Evolutionary conservation across 495 filamentous ascomycete species (phyloP).

Genomic region (Achaetomiella virescens): DNA sequence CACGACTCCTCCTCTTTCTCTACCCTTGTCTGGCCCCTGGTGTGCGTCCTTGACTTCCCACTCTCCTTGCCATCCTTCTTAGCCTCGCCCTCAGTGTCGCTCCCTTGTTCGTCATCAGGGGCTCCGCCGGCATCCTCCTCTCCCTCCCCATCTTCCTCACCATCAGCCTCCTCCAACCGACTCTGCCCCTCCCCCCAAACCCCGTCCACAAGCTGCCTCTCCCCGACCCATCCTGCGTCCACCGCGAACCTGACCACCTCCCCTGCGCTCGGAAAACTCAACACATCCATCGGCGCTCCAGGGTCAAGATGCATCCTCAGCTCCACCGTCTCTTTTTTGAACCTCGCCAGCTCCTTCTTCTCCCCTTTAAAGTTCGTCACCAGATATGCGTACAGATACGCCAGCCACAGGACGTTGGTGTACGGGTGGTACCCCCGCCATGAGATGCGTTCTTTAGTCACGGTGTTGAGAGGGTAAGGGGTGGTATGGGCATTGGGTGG

Average conservation of each 20-base stretch:
- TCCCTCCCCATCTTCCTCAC: neutral
- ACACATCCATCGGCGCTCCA: constrained; percentile 28
- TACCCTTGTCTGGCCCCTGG: neutral
- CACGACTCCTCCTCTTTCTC: neutral
- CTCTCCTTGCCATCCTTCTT: neutral
- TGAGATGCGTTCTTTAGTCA: constrained; percentile 31
- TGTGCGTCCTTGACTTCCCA: neutral
- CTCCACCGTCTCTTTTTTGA: constrained; percentile 36
- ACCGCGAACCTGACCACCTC: constrained; percentile 39
- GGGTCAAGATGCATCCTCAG: constrained; percentile 39
- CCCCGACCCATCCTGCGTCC: constrained; percentile 41
- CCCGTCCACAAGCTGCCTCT: constrained; percentile 39
- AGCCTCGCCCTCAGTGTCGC: neutral
- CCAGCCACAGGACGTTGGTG: constrained; percentile 51
- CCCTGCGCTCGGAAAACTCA: constrained; percentile 37
- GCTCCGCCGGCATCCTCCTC: neutral
- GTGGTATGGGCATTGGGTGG: constrained; percentile 30
- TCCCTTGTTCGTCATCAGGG: no score
- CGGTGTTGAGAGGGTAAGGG: constrained; percentile 24
- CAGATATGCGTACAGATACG: constrained; percentile 44
- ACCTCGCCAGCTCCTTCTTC: constrained; percentile 28
- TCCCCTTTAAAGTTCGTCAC: constrained; percentile 29
- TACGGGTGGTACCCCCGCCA: constrained; percentile 41
- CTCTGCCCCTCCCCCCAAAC: neutral
- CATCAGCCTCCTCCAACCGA: neutral